phyloP scores from a whole-genome alignment of 176 grass and related monocot genomes.

The Oryza punctata region DNA sequence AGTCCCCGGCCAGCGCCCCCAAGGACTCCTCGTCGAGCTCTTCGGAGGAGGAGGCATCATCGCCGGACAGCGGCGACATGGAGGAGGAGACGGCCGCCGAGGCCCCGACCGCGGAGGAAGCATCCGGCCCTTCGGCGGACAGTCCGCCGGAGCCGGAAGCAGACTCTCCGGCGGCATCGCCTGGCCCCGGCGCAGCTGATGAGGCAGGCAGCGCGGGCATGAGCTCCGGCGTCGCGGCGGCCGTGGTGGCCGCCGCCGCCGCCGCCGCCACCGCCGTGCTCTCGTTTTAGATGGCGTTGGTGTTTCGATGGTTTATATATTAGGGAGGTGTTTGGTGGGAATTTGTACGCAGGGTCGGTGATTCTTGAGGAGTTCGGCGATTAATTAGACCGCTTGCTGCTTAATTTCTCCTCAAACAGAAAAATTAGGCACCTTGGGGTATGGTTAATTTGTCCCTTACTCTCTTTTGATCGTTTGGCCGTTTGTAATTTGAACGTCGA shows the following conservation, averaged over 20 bases:
- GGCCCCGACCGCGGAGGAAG: not conserved
- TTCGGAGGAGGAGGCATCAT: constrained; percentile 24
- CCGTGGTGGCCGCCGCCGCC: constrained; percentile 24
- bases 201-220: constrained; percentile 20
- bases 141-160: constrained; percentile 48
- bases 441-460: not conserved
- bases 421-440: not conserved
- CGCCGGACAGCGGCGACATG: constrained; percentile 36
- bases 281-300: constrained; percentile 7
- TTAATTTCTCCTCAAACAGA: constrained; percentile 7
- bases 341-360: not conserved
- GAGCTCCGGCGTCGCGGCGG: constrained; percentile 24
- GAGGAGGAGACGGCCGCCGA: constrained; percentile 15
- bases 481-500: constrained; percentile 17
- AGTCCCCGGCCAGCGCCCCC: not conserved
- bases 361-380: not conserved
- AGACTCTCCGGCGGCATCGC: constrained; percentile 40
- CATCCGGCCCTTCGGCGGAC: constrained; percentile 13
- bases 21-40: constrained; percentile 27
- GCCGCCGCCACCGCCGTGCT: constrained; percentile 24
- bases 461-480: not conserved
- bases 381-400: not conserved
- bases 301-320: not conserved
- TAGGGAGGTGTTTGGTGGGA: not conserved
- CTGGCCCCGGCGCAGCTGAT: constrained; percentile 44